Percentiles rank a stretch among this genome's conserved stretches.
phyloP scores from a whole-genome alignment of 805 yeast species.

The Ogataea trehaloabstinens region DNA sequence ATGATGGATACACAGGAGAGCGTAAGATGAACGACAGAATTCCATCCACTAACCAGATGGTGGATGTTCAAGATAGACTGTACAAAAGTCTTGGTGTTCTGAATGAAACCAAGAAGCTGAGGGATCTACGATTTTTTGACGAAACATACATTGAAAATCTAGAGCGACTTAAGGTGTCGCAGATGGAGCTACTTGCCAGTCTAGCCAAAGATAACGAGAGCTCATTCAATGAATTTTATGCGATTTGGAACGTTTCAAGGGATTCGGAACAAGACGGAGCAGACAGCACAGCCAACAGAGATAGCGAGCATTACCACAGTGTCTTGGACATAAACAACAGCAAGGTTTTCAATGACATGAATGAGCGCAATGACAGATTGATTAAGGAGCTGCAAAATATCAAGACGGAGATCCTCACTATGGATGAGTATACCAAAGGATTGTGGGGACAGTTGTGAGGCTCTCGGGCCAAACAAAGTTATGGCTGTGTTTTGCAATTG shows the following conservation, averaged over 20 bases:
- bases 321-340: constrained; percentile 31
- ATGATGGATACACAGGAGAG: constrained; percentile 17
- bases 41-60: constrained; percentile 55
- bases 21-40: constrained; percentile 44
- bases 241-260: constrained; percentile 26
- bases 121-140: constrained; percentile 50
- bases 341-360: constrained; percentile 51
- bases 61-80: constrained; percentile 67
- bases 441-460: constrained; percentile 36
- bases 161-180: constrained; percentile 53
- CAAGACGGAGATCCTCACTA: constrained; percentile 46
- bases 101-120: constrained; percentile 70
- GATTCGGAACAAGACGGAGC: constrained; percentile 4
- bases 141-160: constrained; percentile 50
- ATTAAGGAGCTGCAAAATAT: constrained; percentile 49
- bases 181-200: constrained; percentile 43
- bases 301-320: constrained; percentile 2
- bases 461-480: neutral
- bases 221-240: constrained; percentile 30
- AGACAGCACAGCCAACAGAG: neutral
- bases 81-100: constrained; percentile 89
- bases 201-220: constrained; percentile 34
- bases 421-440: constrained; percentile 43
- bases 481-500: too few species aligned
- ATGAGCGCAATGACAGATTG: constrained; percentile 48